Evolutionary conservation across 1,284 basidiomycete species (phyloP).

Genomic region (Peniophora sp.): DNA sequence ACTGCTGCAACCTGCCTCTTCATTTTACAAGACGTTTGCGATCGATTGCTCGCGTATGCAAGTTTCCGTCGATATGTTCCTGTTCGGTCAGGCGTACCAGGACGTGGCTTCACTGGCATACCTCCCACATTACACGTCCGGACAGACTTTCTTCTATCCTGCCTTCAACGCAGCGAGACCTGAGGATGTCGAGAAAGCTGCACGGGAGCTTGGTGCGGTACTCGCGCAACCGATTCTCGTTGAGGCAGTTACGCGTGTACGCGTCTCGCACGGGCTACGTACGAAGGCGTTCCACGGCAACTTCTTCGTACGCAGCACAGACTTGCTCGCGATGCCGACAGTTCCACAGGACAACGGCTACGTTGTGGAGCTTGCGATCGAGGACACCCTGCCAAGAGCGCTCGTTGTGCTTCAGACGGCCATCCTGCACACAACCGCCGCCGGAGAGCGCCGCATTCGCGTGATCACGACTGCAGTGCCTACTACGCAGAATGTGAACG

Average conservation of each 20-base stretch:
- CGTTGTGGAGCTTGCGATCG: constrained; percentile 94
- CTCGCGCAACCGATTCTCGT: constrained; percentile 92
- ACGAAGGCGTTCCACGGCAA: constrained; percentile 99
- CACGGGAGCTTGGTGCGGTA: constrained; percentile 93
- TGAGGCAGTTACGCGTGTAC: constrained; percentile 96
- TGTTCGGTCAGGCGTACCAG: constrained; percentile 90
- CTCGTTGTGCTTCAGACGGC: constrained; percentile 97
- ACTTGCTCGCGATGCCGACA: constrained; percentile 94
- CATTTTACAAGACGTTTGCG: constrained; percentile 99
- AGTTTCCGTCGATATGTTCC: constrained; percentile 99
- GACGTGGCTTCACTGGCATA: constrained; percentile 92
- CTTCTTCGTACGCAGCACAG: constrained; percentile 98
- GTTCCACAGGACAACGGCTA: constrained; percentile 97
- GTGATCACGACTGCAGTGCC: constrained; percentile 92
- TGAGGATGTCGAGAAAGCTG: constrained; percentile 97
- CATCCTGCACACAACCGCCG: constrained; percentile 93
- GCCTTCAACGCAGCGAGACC: constrained; percentile 92
- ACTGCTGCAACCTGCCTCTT: constrained; percentile 83
- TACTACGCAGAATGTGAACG: constrained; percentile 87
- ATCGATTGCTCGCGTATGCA: constrained; percentile 98
- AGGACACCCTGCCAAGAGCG: constrained; percentile 88
- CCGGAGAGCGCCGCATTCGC: constrained; percentile 93
- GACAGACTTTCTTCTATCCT: constrained; percentile 97
- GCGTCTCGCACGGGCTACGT: constrained; percentile 88
- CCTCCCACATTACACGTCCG: constrained; percentile 95